Percentiles rank a stretch among this genome's conserved stretches.
These are phyloP conservation scores for Calophaca sinica DNA, from an alignment of 306 rosid species.

Conservation along the genomic window DNA sequence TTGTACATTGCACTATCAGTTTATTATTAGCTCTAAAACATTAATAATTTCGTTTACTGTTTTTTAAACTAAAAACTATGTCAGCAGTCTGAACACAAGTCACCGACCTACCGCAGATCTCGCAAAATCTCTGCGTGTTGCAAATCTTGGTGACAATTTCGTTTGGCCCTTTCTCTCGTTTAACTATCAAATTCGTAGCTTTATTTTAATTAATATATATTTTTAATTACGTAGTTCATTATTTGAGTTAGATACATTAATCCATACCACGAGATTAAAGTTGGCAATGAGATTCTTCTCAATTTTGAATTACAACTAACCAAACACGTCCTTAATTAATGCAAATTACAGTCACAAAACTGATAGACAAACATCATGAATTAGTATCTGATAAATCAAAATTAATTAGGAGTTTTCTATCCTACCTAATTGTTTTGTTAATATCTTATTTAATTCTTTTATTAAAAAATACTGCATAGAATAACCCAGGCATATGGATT, in stretches of 20 bases:
- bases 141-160: conserved; percentile 53
- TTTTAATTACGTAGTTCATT: too few relatives aligned
- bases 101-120: conserved; percentile 55
- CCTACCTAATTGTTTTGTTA: too few relatives aligned
- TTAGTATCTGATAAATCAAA: background rate
- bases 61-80: too few relatives aligned
- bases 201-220: background rate
- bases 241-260: too few relatives aligned
- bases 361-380: background rate
- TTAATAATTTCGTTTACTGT: background rate
- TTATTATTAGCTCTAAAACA: background rate
- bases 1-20: too few relatives aligned
- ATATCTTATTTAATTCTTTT: too few relatives aligned
- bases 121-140: conserved; percentile 55
- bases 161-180: too few relatives aligned
- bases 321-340: conserved; percentile 30
- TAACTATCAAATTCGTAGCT: conserved; percentile 6
- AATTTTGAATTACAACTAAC: conserved; percentile 24
- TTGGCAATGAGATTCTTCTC: conserved; percentile 42
- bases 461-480: too few relatives aligned
- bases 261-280: conserved; percentile 9
- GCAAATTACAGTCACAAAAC: conserved; percentile 28
- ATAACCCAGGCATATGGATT: too few relatives aligned
- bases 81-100: conserved; percentile 46
- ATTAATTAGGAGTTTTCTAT: too few relatives aligned